Base-by-base conservation (phyloP, 305 asterid species). In the Solanum hybrid region DNA sequence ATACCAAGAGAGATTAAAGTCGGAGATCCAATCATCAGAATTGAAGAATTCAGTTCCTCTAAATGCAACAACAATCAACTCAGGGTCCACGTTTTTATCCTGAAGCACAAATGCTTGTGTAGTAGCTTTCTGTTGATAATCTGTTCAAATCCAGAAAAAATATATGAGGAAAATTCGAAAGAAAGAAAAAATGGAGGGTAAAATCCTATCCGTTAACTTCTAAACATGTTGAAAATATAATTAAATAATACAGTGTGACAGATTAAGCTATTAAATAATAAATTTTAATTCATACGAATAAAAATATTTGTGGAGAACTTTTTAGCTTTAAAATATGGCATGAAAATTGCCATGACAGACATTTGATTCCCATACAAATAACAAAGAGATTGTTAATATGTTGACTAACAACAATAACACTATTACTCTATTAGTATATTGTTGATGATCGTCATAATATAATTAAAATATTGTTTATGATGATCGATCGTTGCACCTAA, bases 11-110 rank as follows among this genome's bases (percentile, higher is more conserved):
- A 96, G 76, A 78, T 96, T 97, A 3, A 92, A 84, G 76, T 95
- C 98, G 2, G 96, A 89, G 14, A 89, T 35, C 98, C 97, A 95
- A 27, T 93, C 96, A 3, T 88, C 88, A 0, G 94, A 76, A 8
- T 91, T 90, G 90, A 95, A 95, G 10, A 92, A 91, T 14, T 94
- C 96, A 0, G 98, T 96, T 17, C 98, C 98, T 82, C 98, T 80
- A 89, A 95, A 96, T 35, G 93, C 92, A 35, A 96, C 93, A 19
- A 94, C 10, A n/a, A 94, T 90, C n/a, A 82, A 88, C 4, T 92
- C 87, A 4, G 94, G 91, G 45, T 90, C 87, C 0, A 78, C 45
- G 0, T 6, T 89, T 88, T 42, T 88, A 88, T 94, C 95, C 6
- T 84, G 92, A 56, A 94, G 88, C 69, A 94, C 87, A 89, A 95